phyloP scores from a whole-genome alignment of 129 eudicot genomes.

The Apium graveolens region DNA sequence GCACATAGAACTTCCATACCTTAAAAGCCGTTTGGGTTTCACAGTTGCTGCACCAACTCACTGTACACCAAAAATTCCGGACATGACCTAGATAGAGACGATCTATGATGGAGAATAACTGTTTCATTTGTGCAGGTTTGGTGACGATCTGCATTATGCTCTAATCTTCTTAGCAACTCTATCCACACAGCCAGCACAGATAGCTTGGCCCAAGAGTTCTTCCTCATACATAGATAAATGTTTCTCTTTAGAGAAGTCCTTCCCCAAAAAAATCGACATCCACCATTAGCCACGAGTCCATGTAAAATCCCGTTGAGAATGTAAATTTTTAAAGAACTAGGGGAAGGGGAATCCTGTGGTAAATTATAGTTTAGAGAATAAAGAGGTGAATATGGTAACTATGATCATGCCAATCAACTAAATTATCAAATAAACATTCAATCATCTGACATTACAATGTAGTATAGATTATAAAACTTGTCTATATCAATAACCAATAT shows the following conservation, averaged over 20 bases:
- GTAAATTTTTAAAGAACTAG: too few species aligned
- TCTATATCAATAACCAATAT: too few species aligned
- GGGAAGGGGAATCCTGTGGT: too few species aligned
- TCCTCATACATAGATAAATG: conserved; percentile 56
- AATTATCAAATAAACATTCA: too few species aligned
- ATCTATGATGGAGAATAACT: conserved; percentile 68
- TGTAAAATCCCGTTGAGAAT: too few species aligned
- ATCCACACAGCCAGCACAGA: conserved; percentile 94
- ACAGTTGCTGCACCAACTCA: conserved; percentile 76
- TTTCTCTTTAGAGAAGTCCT: conserved; percentile 36
- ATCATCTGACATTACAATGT: too few species aligned
- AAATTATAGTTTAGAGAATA: too few species aligned
- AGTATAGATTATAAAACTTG: too few species aligned
- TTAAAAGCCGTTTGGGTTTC: conserved; percentile 75
- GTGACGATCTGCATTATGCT: conserved; percentile 48
- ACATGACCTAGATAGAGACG: conserved; percentile 46
- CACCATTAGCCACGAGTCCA: conserved; percentile 53
- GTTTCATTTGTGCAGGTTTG: conserved; percentile 58
- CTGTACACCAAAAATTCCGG: conserved; percentile 77
- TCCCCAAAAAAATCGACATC: conserved; percentile 81
- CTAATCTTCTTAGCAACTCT: conserved; percentile 60
- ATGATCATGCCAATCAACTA: too few species aligned
- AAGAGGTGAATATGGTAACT: too few species aligned
- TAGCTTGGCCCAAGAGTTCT: conserved; percentile 75
- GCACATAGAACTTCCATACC: conserved; percentile 49